Evolutionary conservation across 345 rosid species (phyloP), one percentile per base, ranked within the genome.

Genomic region (Camelina laxa): DNA sequence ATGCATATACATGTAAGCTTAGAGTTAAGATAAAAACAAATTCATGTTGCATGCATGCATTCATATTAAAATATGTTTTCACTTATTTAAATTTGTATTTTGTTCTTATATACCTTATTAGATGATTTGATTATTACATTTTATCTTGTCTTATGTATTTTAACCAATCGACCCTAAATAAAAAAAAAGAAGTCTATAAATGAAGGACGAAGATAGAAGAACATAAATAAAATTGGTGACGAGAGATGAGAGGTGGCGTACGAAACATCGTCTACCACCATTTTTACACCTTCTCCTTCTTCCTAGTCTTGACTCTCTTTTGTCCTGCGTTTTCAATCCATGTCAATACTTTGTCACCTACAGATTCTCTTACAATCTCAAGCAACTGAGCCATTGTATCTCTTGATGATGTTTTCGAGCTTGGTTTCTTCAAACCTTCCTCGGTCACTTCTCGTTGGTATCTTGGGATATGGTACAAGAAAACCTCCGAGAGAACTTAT

Each of bases 401-500:
- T 69, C 6, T 65, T 0, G 80, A 73, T 54, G 81, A 78, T 19
- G 62, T 60, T 14, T 92, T 89, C 74, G 85, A 87, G 80, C 74
- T 89, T 9, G 97, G 96, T 1, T 85, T 89, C 83, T 92, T 92
- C 81, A 19, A 69, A 1, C 48, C 14, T 15, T 77, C 75, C 1
- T 80, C 65, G 4, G 39, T 7, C 14, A 13, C 33, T 64, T 74
- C 61, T 47, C 22, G 87, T 14, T 87, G 85, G 84, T 92, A 87
- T 44, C 56, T 92, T 0, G 97, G 93, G 4, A 82, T 89, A 0
- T 89, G 97, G 93, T 88, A 87, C 85, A 92, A 85, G 79, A 81
- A 82, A 65, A 77, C 88, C 45, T 65, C 80, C 2, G 12, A 5
- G 2, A 80, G 55, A 75, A 83, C 92, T 1, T 82, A 82, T n/a